Percentiles rank a stretch among this genome's conserved stretches.
Evolutionary conservation across 1,139 yeast species (phyloP).

Genomic region (Candida sp.): DNA sequence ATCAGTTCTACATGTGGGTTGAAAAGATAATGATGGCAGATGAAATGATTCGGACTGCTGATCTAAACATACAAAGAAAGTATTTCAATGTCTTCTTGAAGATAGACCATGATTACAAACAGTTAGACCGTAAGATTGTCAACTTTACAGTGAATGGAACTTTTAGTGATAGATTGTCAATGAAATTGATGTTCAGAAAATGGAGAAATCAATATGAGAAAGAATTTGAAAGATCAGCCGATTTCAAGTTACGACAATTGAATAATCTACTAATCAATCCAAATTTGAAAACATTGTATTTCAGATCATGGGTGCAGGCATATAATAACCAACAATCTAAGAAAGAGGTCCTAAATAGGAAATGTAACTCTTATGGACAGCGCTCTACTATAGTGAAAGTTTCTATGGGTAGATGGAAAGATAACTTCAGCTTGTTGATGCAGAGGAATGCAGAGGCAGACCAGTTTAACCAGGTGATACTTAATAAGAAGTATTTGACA

Average conservation of each 20-base stretch:
- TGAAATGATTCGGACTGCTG: conserved; percentile 11
- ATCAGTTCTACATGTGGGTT: conserved; percentile 5
- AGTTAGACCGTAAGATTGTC: background rate
- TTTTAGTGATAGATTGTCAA: conserved; percentile 5
- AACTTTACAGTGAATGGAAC: conserved; percentile 1
- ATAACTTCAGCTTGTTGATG: conserved; percentile 4
- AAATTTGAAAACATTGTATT: conserved; percentile 8
- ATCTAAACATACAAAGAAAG: conserved; percentile 16
- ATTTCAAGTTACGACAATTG: conserved; percentile 14
- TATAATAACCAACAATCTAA: conserved; percentile 13
- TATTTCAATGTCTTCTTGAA: conserved; percentile 11
- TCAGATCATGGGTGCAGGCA: conserved; percentile 20
- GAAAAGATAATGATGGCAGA: background rate
- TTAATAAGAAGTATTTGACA: conserved; percentile 25
- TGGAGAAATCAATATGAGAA: conserved; percentile 18
- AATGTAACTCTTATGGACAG: conserved; percentile 10
- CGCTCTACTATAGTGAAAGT: conserved; percentile 7
- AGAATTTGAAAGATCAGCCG: conserved; percentile 13
- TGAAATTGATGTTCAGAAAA: conserved; percentile 1
- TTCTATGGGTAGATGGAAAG: conserved; percentile 11
- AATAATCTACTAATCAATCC: conserved; percentile 9
- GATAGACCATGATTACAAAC: conserved; percentile 3
- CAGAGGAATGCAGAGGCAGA: conserved; percentile 11
- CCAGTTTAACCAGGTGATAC: conserved; percentile 18
- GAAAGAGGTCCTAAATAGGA: conserved; percentile 10